phyloP scores from a whole-genome alignment of 106 monocot species.

The Phalaenopsis equestris region DNA sequence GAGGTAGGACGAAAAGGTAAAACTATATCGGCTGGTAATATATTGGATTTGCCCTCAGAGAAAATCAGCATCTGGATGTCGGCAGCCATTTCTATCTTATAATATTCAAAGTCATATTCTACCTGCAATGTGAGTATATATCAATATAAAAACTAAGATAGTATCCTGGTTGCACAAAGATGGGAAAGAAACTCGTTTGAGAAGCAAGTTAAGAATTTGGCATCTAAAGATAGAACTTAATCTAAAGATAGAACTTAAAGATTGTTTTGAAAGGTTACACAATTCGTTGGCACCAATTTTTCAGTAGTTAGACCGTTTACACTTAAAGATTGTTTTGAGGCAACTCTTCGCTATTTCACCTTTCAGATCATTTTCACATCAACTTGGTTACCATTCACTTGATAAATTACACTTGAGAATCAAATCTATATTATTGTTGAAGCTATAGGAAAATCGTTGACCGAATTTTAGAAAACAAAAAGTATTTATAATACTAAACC shows the following conservation, averaged over 20 bases:
- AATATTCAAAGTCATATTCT: slow-evolving; percentile 91
- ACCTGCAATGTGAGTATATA: slow-evolving; percentile 44
- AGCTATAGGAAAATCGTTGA: too few species aligned
- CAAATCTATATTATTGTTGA: too few species aligned
- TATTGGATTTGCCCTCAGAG: slow-evolving; percentile 88
- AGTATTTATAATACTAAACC: too few species aligned
- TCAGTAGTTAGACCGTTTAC: too few species aligned
- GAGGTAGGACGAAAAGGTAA: slow-evolving; percentile 51
- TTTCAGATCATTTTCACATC: too few species aligned
- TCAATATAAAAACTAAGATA: not conserved
- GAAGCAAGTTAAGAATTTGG: not conserved
- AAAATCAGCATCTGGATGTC: slow-evolving; percentile 69
- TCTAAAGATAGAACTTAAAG: not conserved
- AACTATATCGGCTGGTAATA: slow-evolving; percentile 82
- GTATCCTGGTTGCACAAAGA: not conserved
- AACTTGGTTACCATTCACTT: too few species aligned
- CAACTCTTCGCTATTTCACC: too few species aligned
- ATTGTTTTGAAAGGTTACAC: too few species aligned
- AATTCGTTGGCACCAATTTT: too few species aligned
- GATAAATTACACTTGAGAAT: too few species aligned
- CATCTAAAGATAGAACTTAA: not conserved
- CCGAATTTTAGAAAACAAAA: too few species aligned
- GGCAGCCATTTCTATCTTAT: slow-evolving; percentile 77
- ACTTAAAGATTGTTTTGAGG: too few species aligned
- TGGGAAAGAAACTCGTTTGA: not conserved